phyloP scores from a whole-genome alignment of 768 basidiomycete species.

The Wakefieldia striispora region DNA sequence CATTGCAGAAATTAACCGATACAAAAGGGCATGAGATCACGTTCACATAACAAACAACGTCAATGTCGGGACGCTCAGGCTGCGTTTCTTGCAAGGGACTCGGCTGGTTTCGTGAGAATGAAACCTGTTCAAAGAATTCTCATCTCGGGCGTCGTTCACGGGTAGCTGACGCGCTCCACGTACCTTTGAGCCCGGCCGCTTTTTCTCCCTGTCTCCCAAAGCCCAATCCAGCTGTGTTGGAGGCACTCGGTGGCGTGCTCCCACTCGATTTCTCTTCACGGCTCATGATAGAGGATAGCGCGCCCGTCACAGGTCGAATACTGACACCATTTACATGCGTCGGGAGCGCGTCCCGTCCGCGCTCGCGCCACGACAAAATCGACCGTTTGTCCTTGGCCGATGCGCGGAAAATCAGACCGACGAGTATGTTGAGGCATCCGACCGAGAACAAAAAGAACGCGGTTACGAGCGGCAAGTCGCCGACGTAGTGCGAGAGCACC shows the following conservation, averaged over 20 bases:
- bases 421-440: conserved; percentile 79
- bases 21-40: background rate
- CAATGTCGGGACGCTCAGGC: background rate
- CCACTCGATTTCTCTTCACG: conserved; percentile 11
- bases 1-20: background rate
- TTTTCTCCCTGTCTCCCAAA: conserved; percentile 85
- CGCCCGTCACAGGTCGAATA: conserved; percentile 14
- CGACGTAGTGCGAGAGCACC: conserved; percentile 74
- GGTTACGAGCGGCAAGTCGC: conserved; percentile 81
- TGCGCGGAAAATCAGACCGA: conserved; percentile 78
- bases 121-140: conserved; percentile 39
- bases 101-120: conserved; percentile 54
- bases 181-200: conserved; percentile 64
- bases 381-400: conserved; percentile 63
- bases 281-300: conserved; percentile 12
- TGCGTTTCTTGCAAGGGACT: conserved; percentile 51
- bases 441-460: conserved; percentile 84
- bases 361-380: conserved; percentile 63
- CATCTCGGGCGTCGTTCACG: no score
- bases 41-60: background rate
- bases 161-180: background rate
- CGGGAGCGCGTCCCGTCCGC: conserved; percentile 56
- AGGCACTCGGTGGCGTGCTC: conserved; percentile 15
- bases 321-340: conserved; percentile 30
- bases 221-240: conserved; percentile 52